Base-by-base conservation (phyloP, 192 early-diverging fungal genomes). In the Coemansia sp. region DNA sequence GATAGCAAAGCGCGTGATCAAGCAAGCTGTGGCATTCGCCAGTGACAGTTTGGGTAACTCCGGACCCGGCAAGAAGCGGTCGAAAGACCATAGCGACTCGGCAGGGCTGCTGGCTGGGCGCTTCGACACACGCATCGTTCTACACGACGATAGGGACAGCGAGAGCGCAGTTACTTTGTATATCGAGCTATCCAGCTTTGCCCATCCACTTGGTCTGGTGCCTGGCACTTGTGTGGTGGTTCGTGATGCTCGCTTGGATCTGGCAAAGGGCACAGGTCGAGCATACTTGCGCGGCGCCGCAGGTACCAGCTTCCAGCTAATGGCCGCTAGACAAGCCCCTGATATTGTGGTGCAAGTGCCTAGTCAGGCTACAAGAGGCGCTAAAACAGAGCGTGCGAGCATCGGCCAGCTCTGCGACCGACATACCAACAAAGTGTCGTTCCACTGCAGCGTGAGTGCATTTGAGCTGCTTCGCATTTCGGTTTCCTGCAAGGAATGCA, bases 181-280 rank as follows among this genome's bases (percentile, higher is more conserved):
- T 25, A 34, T 71, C 9, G 74, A 68, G 28, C 58, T 79, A 25
- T 47, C 59, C 6, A 74, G 55, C 16, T 68, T 64, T 35, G 56
- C 69, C 8, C 77, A 79, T 25, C 69, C 77, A 2, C 38, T 72
- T 25, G 68, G 69, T 0, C n/a, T 79, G 52, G 48, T 79, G 20
- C 77, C 68, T 1, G 77, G 77, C 13, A 37, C 69, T 8, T 55
- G 48, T 14, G 47, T 73, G 0, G 58, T 68, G n/a, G 59, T 70
- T 20, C 62, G 61, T 2, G 62, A 75, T 33, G 65, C 65, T 9
- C 21, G 33, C 14, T 23, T 71, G 18, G 43, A 20, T 26, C 33
- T 67, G 10, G 48, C 77, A 0, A 66, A 64, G 26, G 36, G 43
- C 38, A 63, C 59, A 0, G 59, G 65, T 37, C 64, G 66, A 14